Evolutionary conservation across 306 rosid species (phyloP), one percentile per base, ranked within the genome.

Genomic region (Cucumis cinereus): DNA sequence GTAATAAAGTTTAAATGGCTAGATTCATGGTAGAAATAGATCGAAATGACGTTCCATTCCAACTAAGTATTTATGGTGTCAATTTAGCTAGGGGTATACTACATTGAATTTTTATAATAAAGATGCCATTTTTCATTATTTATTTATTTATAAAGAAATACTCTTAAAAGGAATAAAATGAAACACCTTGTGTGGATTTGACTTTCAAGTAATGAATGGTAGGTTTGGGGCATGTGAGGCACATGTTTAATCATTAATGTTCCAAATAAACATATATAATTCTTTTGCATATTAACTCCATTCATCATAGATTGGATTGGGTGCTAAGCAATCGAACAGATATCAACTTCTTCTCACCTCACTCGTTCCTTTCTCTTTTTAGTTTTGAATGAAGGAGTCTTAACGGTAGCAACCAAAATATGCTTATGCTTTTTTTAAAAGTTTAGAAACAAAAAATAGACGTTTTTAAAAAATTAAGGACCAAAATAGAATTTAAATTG

Each of bases 211-310:
- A 22, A 41, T 70, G 56, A 23, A 45, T 70, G 75, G 57, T 73
- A 49, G 47, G 15, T 20, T 55, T 33, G 77, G 77, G 50, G 8
- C 86, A 80, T 73, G 77, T 64, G 79, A 73, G 75, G 82, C 81
- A 83, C 79, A 83, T 80, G 84, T 73, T 63, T n/a, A 28, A 45
- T 79, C 35, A 72, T 80, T 30, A 78, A 77, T 66, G 35, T 50
- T 68, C 76, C 77, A 78, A 78, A 79, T 78, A 77, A 53, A 72
- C 7, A 54, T 45, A 3, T 30, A 5, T 19, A 3, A 74, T 22
- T 64, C n/a, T 13, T 64, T 13, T 49, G 11, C 1, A 50, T n/a
- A n/a, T 14, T n/a, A 77, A 26, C 41, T 61, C 3, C 28, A 40
- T 7, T 3, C 20, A 40, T 10, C 26, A 76, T 20, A 67, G 73